Evolutionary conservation across 2,329 filamentous ascomycete genomes (phyloP).

Genomic region (Elsinoe fawcettii): DNA sequence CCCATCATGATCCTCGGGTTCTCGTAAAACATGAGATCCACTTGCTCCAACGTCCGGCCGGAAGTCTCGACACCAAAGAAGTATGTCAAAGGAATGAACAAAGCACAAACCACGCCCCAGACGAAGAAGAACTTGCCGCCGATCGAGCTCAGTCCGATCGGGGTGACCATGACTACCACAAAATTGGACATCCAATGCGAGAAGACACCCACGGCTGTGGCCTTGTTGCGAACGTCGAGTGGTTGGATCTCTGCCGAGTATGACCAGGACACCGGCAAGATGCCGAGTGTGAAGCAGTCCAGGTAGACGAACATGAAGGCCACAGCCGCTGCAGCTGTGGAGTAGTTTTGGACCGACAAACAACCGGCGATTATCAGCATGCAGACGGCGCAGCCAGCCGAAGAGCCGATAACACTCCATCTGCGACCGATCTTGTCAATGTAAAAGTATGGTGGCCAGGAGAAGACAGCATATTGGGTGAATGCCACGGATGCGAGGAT

Average conservation of each 20-base stretch:
- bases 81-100: constrained; percentile 41
- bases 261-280: constrained; percentile 34
- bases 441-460: constrained; percentile 28
- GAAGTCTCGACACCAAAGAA: constrained; percentile 28
- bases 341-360: constrained; percentile 23
- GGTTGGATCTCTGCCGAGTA: constrained; percentile 45
- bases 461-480: constrained; percentile 28
- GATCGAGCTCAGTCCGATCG: constrained; percentile 25
- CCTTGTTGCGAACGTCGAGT: constrained; percentile 42
- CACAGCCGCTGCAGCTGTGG: constrained; percentile 25
- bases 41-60: constrained; percentile 24
- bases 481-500: constrained; percentile 28
- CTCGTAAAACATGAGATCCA: constrained; percentile 26
- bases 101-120: constrained; percentile 47
- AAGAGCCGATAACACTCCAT: constrained; percentile 27
- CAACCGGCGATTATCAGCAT: constrained; percentile 32
- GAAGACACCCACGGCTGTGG: constrained; percentile 36
- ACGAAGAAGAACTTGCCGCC: constrained; percentile 48
- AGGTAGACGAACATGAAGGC: constrained; percentile 43
- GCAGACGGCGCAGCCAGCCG: constrained; percentile 28
- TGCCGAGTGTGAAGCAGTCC: constrained; percentile 48
- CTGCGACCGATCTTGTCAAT: constrained; percentile 27
- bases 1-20: constrained; percentile 29
- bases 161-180: constrained; percentile 29
- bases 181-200: constrained; percentile 45